Conservation (phyloP, 2,329 filamentous ascomycete genomes). For the Fusarium sp. region DNA sequence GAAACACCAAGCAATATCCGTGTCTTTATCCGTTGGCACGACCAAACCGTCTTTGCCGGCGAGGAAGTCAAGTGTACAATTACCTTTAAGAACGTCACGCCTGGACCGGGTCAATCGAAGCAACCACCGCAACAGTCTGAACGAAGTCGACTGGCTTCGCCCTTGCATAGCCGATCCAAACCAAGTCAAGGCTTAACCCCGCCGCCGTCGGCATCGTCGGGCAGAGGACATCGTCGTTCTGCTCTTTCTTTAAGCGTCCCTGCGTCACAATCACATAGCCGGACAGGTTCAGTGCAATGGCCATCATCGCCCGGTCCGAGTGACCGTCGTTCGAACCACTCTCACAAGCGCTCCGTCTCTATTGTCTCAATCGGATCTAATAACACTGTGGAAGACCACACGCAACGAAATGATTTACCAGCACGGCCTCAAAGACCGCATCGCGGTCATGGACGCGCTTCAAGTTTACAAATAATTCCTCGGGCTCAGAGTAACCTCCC, state of each 20-base stretch:
- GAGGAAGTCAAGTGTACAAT: constrained; percentile 96
- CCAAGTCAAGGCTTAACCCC: constrained; percentile 60
- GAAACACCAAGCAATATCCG: constrained; percentile 78
- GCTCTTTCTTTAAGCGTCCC: constrained; percentile 74
- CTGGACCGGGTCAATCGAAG: constrained; percentile 55
- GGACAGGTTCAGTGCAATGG: constrained; percentile 64
- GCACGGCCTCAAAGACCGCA: constrained; percentile 62
- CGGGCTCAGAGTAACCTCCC: constrained; percentile 59
- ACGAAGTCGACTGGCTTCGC: constrained; percentile 57
- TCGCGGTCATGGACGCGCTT: constrained; percentile 79
- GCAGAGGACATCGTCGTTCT: constrained; percentile 71
- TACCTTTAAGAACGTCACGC: constrained; percentile 89
- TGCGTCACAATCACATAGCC: constrained; percentile 58
- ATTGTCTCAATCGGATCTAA: constrained; percentile 81
- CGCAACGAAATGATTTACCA: constrained; percentile 57
- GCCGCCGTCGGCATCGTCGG: constrained; percentile 55
- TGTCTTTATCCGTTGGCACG: constrained; percentile 95
- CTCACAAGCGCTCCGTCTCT: constrained; percentile 81
- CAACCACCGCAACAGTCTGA: constrained; percentile 45
- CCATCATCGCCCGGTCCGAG: constrained; percentile 49
- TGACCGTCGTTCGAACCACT: constrained; percentile 60
- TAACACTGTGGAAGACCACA: constrained; percentile 62
- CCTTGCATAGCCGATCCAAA: constrained; percentile 59
- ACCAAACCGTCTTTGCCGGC: constrained; percentile 94
- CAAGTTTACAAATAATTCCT: constrained; percentile 79